Conservation (phyloP, 371 early-diverging fungal genomes). For the Catenaria anguillulae region DNA sequence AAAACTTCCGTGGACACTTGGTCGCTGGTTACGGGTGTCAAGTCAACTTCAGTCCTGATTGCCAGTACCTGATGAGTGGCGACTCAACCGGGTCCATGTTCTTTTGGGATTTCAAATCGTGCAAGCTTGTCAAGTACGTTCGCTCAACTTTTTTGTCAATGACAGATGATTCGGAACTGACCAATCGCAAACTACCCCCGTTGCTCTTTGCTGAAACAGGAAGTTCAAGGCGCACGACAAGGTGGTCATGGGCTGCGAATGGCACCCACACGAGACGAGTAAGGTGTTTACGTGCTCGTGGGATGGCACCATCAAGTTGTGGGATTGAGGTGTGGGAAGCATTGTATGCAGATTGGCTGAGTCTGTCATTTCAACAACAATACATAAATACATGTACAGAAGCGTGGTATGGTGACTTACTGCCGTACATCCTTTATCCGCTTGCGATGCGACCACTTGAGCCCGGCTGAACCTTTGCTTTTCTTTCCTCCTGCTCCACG, state of each 20-base stretch:
- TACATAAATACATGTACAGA: too few species aligned
- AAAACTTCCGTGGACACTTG: conserved; percentile 80
- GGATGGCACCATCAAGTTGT: too few species aligned
- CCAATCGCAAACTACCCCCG: too few species aligned
- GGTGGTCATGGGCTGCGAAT: conserved; percentile 74
- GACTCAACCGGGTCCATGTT: conserved; percentile 84
- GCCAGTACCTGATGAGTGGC: conserved; percentile 71
- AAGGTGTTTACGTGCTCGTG: conserved; percentile 88
- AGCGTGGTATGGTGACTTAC: too few species aligned
- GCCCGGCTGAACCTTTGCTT: too few species aligned
- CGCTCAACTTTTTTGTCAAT: neutral
- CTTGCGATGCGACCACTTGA: too few species aligned
- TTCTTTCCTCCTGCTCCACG: too few species aligned
- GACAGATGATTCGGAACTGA: neutral
- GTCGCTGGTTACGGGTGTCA: conserved; percentile 93
- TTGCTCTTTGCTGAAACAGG: conserved; percentile 17
- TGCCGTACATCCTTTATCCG: too few species aligned
- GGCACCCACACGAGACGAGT: conserved; percentile 91
- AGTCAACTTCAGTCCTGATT: conserved; percentile 83
- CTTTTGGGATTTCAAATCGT: conserved; percentile 96
- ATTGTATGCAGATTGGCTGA: too few species aligned
- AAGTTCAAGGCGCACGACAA: conserved; percentile 81
- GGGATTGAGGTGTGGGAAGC: neutral
- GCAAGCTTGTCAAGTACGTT: conserved; percentile 46
- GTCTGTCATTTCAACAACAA: too few species aligned